phyloP scores from a whole-genome alignment of 2,329 filamentous ascomycete species.

The Ceratocystis destructans region DNA sequence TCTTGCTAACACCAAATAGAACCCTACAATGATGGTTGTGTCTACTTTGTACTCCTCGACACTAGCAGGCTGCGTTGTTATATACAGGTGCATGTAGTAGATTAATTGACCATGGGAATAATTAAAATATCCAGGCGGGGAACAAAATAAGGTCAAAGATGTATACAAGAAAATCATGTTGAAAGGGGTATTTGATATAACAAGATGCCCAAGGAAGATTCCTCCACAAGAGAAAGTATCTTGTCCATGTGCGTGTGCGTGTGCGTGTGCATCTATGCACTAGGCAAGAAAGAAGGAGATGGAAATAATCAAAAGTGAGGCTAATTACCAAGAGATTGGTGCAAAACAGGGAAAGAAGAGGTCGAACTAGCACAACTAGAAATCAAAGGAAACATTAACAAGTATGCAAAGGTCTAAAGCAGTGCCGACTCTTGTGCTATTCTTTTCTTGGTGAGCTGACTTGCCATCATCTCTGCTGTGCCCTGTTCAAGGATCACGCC shows the following conservation, averaged over 20 bases:
- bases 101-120: neutral
- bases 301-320: neutral
- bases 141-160: neutral
- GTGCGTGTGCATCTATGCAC: neutral
- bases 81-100: neutral
- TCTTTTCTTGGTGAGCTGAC: neutral
- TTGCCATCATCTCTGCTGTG: constrained; percentile 1
- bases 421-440: neutral
- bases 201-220: neutral
- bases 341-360: neutral
- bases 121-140: neutral
- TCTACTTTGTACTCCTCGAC: too few species aligned
- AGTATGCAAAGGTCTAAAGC: neutral
- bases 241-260: neutral
- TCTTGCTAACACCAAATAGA: too few species aligned
- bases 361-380: neutral
- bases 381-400: constrained; percentile 1
- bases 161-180: neutral
- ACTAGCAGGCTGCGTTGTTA: neutral
- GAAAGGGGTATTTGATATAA: neutral
- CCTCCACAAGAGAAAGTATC: neutral
- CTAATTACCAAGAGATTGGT: neutral
- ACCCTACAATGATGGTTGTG: too few species aligned
- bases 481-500: neutral
- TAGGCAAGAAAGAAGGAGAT: neutral